A percentile compares a stretch with the other conserved stretches of the same genome.
Conservation (phyloP, 208 protist species). For the Trypanosoma boissoni region DNA sequence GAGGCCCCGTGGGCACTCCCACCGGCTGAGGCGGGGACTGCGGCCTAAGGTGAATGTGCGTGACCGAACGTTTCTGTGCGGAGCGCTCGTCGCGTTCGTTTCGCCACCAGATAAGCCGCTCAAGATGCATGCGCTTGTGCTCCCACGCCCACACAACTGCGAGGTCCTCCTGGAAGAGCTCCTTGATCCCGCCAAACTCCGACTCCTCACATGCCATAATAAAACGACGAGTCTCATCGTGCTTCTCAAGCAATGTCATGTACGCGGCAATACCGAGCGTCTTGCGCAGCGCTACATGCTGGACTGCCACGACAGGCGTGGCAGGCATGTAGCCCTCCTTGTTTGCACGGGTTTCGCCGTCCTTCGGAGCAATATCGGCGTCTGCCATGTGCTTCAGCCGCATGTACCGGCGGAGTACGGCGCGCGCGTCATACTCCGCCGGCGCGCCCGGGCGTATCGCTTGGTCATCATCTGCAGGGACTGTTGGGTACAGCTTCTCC, state of each 20-base stretch:
- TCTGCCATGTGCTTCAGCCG: slow-evolving; percentile 24
- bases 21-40: slow-evolving; percentile 14
- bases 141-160: slow-evolving; percentile 49
- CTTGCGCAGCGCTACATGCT: slow-evolving; percentile 33
- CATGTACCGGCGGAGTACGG: slow-evolving; percentile 53
- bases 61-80: too few species aligned
- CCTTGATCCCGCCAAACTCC: slow-evolving; percentile 31
- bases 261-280: slow-evolving; percentile 60
- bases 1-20: neutral
- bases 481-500: slow-evolving; percentile 1
- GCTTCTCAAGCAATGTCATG: slow-evolving; percentile 56
- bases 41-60: too few species aligned
- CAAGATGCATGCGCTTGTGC: slow-evolving; percentile 70
- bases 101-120: slow-evolving; percentile 78
- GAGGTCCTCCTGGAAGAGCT: slow-evolving; percentile 35
- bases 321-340: neutral
- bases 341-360: too few species aligned
- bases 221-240: slow-evolving; percentile 28
- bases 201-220: slow-evolving; percentile 37
- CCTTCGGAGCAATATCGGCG: neutral
- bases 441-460: slow-evolving; percentile 9
- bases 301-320: neutral
- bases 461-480: slow-evolving; percentile 22
- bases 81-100: slow-evolving; percentile 47
- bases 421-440: slow-evolving; percentile 35